Percentiles rank a stretch among this genome's conserved stretches.
Conservation (phyloP, 2,329 filamentous ascomycete genomes). For the Diplocarpon mali region DNA sequence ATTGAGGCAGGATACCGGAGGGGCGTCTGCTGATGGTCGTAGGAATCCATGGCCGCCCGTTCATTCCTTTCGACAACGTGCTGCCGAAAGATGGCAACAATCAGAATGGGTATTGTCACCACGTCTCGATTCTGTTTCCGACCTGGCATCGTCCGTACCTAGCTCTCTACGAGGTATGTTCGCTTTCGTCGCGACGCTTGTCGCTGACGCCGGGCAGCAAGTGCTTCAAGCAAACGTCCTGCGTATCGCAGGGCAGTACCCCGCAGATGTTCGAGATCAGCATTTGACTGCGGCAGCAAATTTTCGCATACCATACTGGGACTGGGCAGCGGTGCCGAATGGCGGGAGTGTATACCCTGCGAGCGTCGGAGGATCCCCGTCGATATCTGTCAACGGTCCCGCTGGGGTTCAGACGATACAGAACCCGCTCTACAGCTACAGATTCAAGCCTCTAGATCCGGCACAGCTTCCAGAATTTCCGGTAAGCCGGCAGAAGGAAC, state of each 20-base stretch:
- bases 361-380: conserved; percentile 35
- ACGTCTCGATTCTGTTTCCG: conserved; percentile 24
- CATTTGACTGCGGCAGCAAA: conserved; percentile 35
- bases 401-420: conserved; percentile 30
- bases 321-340: conserved; percentile 35
- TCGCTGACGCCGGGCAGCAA: conserved; percentile 33
- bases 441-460: conserved; percentile 33
- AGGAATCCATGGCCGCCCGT: conserved; percentile 25
- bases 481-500: conserved; percentile 32
- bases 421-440: conserved; percentile 44
- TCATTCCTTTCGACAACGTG: conserved; percentile 17
- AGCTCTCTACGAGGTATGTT: conserved; percentile 41
- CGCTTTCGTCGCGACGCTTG: too few species aligned
- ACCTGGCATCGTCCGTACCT: conserved; percentile 46
- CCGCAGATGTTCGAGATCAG: conserved; percentile 23
- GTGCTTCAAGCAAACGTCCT: conserved; percentile 36
- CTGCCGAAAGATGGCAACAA: conserved; percentile 10
- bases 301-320: conserved; percentile 38
- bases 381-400: conserved; percentile 42
- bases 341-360: conserved; percentile 38
- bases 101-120: conserved; percentile 21
- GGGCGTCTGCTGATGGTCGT: background rate
- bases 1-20: background rate
- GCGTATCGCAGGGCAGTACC: conserved; percentile 31
- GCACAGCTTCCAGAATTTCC: conserved; percentile 47